A percentile compares a stretch with the other conserved stretches of the same genome.
Evolutionary conservation across 1,284 basidiomycete genomes (phyloP).

Genomic region (Pisolithus thermaeus): DNA sequence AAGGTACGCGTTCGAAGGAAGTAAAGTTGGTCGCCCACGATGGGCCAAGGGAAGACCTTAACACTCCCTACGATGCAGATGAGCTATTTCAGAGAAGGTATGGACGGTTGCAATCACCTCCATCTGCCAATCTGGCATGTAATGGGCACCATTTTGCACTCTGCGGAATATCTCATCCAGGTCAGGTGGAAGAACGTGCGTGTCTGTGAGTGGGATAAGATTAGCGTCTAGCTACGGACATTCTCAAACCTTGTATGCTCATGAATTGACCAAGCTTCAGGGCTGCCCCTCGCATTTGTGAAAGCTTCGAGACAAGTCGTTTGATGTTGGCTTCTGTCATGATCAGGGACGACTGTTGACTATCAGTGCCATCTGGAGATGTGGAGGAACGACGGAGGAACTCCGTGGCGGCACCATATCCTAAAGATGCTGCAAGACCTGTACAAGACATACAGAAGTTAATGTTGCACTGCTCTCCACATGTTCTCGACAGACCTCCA

Average conservation of each 20-base stretch:
- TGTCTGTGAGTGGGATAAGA: constrained; percentile 46
- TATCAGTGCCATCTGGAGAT: constrained; percentile 28
- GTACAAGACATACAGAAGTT: neutral
- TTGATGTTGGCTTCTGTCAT: constrained; percentile 89
- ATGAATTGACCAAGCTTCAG: constrained; percentile 97
- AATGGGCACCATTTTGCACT: constrained; percentile 95
- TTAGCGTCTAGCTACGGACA: neutral
- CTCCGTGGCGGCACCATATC: constrained; percentile 67
- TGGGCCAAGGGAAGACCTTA: constrained; percentile 68
- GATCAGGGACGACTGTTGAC: constrained; percentile 51
- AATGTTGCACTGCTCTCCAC: neutral
- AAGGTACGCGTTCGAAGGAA: constrained; percentile 81
- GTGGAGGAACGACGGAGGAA: constrained; percentile 42
- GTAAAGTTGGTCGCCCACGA: constrained; percentile 73
- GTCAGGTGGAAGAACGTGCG: constrained; percentile 83
- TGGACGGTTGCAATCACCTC: constrained; percentile 47
- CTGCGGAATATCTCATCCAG: constrained; percentile 85
- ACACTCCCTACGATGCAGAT: constrained; percentile 56
- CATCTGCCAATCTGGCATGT: constrained; percentile 99
- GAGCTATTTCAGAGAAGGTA: neutral
- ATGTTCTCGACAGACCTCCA: constrained; percentile 54
- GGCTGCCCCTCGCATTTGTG: constrained; percentile 94
- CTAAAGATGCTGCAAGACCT: constrained; percentile 70
- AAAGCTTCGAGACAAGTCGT: constrained; percentile 87
- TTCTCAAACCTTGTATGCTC: constrained; percentile 82